Base-by-base conservation (phyloP, 2,329 filamentous ascomycete species). In the Ophiostoma ips region DNA sequence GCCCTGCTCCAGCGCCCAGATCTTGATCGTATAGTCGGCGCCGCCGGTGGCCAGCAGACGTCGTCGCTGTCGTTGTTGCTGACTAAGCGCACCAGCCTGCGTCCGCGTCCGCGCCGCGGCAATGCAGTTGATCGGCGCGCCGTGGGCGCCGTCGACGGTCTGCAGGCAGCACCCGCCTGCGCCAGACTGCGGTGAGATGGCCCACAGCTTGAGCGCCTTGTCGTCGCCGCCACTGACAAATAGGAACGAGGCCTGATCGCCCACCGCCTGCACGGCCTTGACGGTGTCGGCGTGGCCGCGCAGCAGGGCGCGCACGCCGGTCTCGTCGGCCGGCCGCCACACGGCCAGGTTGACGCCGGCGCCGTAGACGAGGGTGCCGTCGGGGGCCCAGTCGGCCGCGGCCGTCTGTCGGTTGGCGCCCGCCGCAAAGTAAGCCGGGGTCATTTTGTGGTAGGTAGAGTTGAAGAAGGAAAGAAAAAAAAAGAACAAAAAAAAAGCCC, bases 341-440 rank as follows among this genome's bases (percentile, higher is more conserved):
- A 96, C 63, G 40, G 88, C 90, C 58, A 98, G 76, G 66, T 92
- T 92, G 58, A 82, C 81, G 65, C 94, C 87, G 9, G 89, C 83
- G 31, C 92, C 92, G 68, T 87, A 98, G 30, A 88, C 92, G 49
- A 98, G 71, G 41, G 88, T 63, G 10, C 84, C 85, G 55, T 74
- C 68, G 18, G 67, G 62, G 61, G 84, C 80, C 92, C 92, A 98
- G 68, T 96, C 90, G 28, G 90, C 89, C 28, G 87, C 85, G 15
- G 83, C 81, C 16, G 90, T 84, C 60, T 96, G 87, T 59, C 90
- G 77, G 65, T 96, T 98, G 44, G 87, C 90, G 53, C 92, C 92
- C 55, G 83, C 80, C 44, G 87, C 82, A 57, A 92, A 64, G 57
- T 80, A 79, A 55, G 71, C 66, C 55, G 69, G 33, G 9, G 9